phyloP scores from a whole-genome alignment of 1,284 basidiomycete species.

The Trichosporon asahii region DNA sequence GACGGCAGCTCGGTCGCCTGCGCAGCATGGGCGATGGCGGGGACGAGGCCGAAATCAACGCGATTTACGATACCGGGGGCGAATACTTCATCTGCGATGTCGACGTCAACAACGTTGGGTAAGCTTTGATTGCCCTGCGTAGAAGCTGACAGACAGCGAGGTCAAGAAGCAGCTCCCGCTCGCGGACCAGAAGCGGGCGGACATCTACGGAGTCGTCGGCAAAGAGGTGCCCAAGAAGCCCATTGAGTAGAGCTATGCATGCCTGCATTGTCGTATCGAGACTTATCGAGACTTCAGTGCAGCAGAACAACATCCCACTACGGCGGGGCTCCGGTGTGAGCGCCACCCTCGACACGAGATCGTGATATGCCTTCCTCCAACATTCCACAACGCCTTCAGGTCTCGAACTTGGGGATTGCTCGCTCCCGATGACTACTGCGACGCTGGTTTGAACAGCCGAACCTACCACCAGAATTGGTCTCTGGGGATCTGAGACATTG shows the following conservation, averaged over 20 bases:
- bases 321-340: neutral
- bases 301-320: too few relatives aligned
- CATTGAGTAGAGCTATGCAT: neutral
- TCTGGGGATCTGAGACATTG: neutral
- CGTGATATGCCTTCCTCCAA: too few relatives aligned
- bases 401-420: neutral
- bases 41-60: slow-evolving; percentile 21
- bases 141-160: slow-evolving; percentile 24
- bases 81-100: slow-evolving; percentile 43
- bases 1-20: slow-evolving; percentile 36
- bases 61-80: slow-evolving; percentile 28
- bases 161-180: slow-evolving; percentile 44
- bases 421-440: neutral
- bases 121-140: slow-evolving; percentile 11
- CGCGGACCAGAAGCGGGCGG: slow-evolving; percentile 41
- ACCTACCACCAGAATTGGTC: too few relatives aligned
- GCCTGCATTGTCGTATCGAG: neutral
- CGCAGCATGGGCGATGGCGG: slow-evolving; percentile 36
- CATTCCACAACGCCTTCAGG: too few relatives aligned
- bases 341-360: too few relatives aligned
- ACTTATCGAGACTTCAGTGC: too few relatives aligned
- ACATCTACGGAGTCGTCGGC: slow-evolving; percentile 37
- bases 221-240: slow-evolving; percentile 5
- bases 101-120: slow-evolving; percentile 29
- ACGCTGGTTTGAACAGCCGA: too few relatives aligned